Evolutionary conservation across 2,329 filamentous ascomycete genomes (phyloP), one percentile per base, ranked within the genome.

Genomic region (Monosporascus sp.): DNA sequence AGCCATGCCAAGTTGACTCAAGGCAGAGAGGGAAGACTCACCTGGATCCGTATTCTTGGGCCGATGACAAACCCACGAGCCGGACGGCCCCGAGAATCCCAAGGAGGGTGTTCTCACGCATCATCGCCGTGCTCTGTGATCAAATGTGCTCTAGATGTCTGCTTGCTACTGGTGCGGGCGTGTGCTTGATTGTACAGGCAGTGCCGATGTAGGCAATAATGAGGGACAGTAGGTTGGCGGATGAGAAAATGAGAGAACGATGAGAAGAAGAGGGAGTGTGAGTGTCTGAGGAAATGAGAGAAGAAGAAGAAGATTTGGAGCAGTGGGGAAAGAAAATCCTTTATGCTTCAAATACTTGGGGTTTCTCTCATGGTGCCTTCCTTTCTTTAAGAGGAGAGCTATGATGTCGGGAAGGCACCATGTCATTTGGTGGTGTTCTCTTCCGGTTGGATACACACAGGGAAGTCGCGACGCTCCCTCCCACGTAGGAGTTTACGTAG

Each of bases 71-170:
- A 52, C 59, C 60, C 51, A 54, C 49, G 51, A 66, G 57, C 49
- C 62, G 52, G 49, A 57, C 44, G 54, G 56, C 58, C 51, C 62
- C 58, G 44, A 65, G 55, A 54, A 59, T 51, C 51, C 61, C 63
- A 50, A 60, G 38, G 49, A 66, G 57, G 59, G 62, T 60, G 58
- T 60, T 59, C 47, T 49, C 47, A 59, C 62, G 60, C 64, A 65
- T 65, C 31, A 37, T 61, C 44, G 44, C 39, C 48, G 51, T 52
- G 42, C 47, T 44, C 38, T 52, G 45, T 52, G 25, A 42, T 24
- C 50, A 52, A 56, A 53, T 54, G 52, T 36, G 27, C 36, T 24
- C 49, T 38, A 22, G 47, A 50, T 39, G 38, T 56, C 49, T 49
- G 31, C 11, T 44, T 54, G 51, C 31, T 24, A n/a, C 50, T 24